Conservation (phyloP, 306 rosid species). For the Senna siamea region DNA sequence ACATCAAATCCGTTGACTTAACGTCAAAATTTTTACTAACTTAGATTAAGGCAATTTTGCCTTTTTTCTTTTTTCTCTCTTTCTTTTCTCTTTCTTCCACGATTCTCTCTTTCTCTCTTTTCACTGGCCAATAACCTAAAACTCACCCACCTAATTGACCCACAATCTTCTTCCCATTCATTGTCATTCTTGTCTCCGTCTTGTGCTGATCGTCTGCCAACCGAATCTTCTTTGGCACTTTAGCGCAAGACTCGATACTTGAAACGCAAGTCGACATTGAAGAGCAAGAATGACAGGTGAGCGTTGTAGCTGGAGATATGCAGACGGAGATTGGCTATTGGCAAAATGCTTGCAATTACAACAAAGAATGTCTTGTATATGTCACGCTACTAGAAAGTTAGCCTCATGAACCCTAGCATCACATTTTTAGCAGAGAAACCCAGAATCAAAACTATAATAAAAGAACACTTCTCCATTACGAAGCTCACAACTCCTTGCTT, state of each 20-base stretch:
- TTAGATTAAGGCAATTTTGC: too few relatives aligned
- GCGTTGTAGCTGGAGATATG: fast-evolving
- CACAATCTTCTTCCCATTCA: too few relatives aligned
- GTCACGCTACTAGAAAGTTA: constrained; percentile 55
- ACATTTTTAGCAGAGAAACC: constrained; percentile 47
- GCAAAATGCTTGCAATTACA: constrained; percentile 30
- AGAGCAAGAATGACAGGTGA: constrained; percentile 37
- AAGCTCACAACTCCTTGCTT: constrained; percentile 37
- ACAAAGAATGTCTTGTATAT: constrained; percentile 38
- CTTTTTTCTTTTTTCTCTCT: too few relatives aligned
- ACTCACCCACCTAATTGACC: too few relatives aligned
- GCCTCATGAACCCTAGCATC: constrained; percentile 45
- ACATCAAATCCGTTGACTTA: too few relatives aligned
- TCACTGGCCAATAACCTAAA: too few relatives aligned
- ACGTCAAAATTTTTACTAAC: too few relatives aligned
- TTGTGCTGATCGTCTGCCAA: background rate
- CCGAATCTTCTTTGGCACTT: background rate
- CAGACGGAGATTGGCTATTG: constrained; percentile 36
- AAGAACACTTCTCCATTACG: constrained; percentile 35
- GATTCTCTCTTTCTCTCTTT: too few relatives aligned
- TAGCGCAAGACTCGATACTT: constrained; percentile 30
- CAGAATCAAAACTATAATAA: constrained; percentile 48
- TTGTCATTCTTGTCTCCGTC: too few relatives aligned
- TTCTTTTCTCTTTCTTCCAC: too few relatives aligned
- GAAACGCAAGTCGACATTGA: constrained; percentile 32